Base-by-base conservation (phyloP, 805 yeast species). In the Yamadazyma nakazawae region DNA sequence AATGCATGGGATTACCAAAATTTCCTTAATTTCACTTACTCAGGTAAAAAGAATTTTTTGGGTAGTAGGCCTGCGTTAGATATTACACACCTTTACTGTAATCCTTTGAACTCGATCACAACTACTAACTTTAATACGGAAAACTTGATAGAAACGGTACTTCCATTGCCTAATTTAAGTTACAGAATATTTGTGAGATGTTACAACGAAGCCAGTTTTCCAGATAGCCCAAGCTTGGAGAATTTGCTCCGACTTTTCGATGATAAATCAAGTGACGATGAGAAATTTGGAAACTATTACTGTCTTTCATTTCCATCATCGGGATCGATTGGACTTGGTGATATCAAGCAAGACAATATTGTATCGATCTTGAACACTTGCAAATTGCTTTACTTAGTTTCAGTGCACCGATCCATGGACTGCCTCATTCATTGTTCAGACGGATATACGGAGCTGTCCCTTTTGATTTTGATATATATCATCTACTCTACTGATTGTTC, bases 381-480 rank as follows among this genome's bases (percentile, higher is more conserved):
- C 63, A 87, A 85, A 60, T 66, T 85, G 34, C 66, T 90, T 14
- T 82, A 81, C 50, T 52, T 68, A 3, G 60, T 62, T 47, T 60
- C 68, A 13, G 58, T 65, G 0, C 57, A 64, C 1, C 50, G 56
- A 49, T 64, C 54, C 2, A 48, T 70, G 42, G 75, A 80, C 2
- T 68, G 81, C 0, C 71, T 91, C 49, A 68, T 91, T 9, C 84
- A 81, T 60, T 89, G 96, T 58, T 79, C 87, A 1, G 97, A 92
- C 65, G 98, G 98, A 0, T 92, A 91, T 63, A 88, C 97, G 0
- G 97, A 90, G 59, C 85, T 91, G 43, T 81, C 96, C 5, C 72
- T 92, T n/a, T 64, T 91, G 34, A 78, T 81, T 0, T 67, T 88
- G 31, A 78, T 90, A 46, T 91, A 79, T 56, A 54, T 85, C 47